A percentile compares a stretch with the other conserved stretches of the same genome.
Conservation (phyloP, 139 green algal genomes). For the Micractinium sp. region DNA sequence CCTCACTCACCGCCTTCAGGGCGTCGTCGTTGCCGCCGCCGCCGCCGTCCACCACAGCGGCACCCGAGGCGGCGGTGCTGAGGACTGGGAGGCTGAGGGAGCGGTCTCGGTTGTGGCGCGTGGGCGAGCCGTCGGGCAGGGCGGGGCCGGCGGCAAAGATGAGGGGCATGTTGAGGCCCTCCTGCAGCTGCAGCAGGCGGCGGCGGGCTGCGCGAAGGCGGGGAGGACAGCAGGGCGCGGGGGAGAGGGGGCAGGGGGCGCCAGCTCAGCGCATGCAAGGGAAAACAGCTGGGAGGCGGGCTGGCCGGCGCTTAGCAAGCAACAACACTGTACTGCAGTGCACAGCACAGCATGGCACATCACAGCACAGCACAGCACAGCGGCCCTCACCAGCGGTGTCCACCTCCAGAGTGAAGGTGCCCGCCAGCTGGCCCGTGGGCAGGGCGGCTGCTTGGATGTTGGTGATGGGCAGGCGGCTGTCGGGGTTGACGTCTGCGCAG, state of each 20-base stretch:
- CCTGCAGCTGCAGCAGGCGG: background rate
- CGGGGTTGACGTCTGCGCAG: background rate
- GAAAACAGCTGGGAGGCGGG: background rate
- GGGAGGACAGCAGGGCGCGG: background rate
- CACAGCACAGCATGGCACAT: background rate
- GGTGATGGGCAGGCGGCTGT: background rate
- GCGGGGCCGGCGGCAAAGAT: slow-evolving; percentile 48
- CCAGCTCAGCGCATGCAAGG: too few species aligned
- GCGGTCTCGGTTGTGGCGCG: background rate
- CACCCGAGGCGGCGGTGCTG: background rate
- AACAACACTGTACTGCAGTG: background rate
- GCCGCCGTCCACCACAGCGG: background rate
- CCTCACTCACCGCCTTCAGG: background rate
- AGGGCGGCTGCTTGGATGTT: background rate
- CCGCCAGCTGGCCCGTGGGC: background rate
- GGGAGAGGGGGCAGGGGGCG: background rate
- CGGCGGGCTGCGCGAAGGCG: background rate
- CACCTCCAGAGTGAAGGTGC: slow-evolving; percentile 22
- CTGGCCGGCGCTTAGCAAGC: too few species aligned
- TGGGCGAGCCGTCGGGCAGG: background rate
- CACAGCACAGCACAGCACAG: background rate
- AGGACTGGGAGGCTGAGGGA: background rate
- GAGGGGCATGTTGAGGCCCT: slow-evolving; percentile 20
- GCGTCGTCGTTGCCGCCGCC: background rate
- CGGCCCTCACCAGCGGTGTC: background rate